A percentile compares a stretch with the other conserved stretches of the same genome.
These are phyloP conservation scores for Neopestalotiopsis sp. DNA, from an alignment of 2,329 filamentous ascomycete genomes.

Conservation along the genomic window DNA sequence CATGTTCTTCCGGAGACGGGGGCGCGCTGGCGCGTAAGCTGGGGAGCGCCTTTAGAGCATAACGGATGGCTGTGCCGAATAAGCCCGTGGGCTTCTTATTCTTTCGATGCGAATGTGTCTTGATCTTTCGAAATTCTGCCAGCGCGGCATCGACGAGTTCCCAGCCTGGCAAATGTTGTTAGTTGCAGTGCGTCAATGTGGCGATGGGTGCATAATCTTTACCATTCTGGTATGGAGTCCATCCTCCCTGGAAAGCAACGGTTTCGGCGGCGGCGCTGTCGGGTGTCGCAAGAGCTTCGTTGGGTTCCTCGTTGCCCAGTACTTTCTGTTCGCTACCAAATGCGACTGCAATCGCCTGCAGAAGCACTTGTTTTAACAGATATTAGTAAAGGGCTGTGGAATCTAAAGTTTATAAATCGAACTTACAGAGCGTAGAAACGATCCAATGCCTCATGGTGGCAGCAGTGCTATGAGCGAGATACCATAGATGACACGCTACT, in stretches of 20 bases:
- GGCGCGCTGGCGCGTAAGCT: slow-evolving; percentile 55
- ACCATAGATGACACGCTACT: slow-evolving; percentile 30
- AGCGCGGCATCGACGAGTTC: slow-evolving; percentile 60
- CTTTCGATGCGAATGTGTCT: slow-evolving; percentile 49
- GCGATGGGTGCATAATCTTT: slow-evolving; percentile 19
- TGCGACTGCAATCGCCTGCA: slow-evolving; percentile 34
- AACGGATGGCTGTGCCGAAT: slow-evolving; percentile 48
- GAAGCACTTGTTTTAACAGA: slow-evolving; percentile 31
- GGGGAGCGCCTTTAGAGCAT: slow-evolving; percentile 55
- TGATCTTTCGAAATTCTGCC: slow-evolving; percentile 55
- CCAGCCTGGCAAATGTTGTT: slow-evolving; percentile 44
- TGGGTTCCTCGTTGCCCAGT: slow-evolving; percentile 25
- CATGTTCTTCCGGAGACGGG: slow-evolving; percentile 43
- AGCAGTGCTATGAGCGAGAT: slow-evolving; percentile 38
- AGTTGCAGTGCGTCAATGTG: too few species aligned
- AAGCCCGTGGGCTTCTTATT: slow-evolving; percentile 50
- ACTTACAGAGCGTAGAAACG: slow-evolving; percentile 38
- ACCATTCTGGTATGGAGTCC: slow-evolving; percentile 41
- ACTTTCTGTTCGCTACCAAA: slow-evolving; percentile 36
- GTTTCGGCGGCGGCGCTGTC: slow-evolving; percentile 29
- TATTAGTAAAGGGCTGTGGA: neutral
- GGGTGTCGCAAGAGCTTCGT: slow-evolving; percentile 27
- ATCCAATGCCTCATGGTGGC: slow-evolving; percentile 38
- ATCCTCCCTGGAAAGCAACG: slow-evolving; percentile 31
- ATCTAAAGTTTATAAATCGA: slow-evolving; percentile 18